A percentile compares a stretch with the other conserved stretches of the same genome.
These are phyloP conservation scores for Vaccinium darrowii DNA, from an alignment of 148 eudicot species.

Conservation along the genomic window DNA sequence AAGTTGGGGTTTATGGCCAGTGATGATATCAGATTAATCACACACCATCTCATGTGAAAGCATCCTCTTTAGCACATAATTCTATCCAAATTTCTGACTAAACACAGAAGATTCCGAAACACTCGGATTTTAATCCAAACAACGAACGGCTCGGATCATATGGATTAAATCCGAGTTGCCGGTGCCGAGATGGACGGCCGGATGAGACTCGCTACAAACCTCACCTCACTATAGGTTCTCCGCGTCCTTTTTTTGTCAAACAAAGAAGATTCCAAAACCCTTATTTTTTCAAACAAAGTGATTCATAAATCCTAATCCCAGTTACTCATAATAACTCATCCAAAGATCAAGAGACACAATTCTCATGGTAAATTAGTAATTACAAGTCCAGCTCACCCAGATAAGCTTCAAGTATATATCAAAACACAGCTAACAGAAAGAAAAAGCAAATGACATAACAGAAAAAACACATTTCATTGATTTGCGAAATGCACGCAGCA, in stretches of 20 bases:
- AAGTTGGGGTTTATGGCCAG: constrained; percentile 14
- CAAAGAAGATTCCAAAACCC: neutral
- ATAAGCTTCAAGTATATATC: neutral
- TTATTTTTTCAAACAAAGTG: neutral
- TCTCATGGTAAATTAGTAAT: neutral
- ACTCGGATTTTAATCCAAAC: no score
- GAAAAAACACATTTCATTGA: neutral
- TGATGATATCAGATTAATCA: constrained; percentile 27
- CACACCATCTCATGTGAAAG: constrained; percentile 26
- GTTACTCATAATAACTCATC: neutral
- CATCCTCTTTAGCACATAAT: neutral
- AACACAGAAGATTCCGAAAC: neutral
- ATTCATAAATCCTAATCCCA: neutral
- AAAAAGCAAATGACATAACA: neutral
- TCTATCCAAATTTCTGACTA: neutral
- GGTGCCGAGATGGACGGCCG: no score
- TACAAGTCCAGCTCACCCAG: neutral
- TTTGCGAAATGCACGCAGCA: neutral
- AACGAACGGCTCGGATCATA: no score
- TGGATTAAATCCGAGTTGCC: no score
- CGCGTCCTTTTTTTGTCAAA: neutral
- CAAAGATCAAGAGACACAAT: neutral
- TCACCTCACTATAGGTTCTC: no score
- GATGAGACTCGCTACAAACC: no score
- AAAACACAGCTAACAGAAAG: neutral